Conservation (phyloP, 441 rosid genomes). For the Pelargonium citronellum region DNA sequence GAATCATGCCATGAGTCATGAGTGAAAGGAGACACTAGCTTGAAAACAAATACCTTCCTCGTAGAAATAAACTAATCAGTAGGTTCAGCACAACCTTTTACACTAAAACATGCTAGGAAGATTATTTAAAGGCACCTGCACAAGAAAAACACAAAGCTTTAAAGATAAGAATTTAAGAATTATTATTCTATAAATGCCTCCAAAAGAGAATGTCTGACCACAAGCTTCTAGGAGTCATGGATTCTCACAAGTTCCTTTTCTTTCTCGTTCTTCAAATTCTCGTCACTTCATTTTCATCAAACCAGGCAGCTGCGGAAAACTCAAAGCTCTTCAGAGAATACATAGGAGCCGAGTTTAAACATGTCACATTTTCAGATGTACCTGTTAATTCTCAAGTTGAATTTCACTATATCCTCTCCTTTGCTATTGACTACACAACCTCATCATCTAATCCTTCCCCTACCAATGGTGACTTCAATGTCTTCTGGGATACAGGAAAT, state of each 20-base stretch:
- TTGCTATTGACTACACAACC: constrained; percentile 46
- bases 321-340: constrained; percentile 54
- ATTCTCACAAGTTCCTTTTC: constrained; percentile 8
- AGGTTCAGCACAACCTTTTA: not conserved
- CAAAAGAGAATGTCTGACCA: not conserved
- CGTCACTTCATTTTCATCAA: constrained; percentile 13
- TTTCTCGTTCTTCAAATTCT: constrained; percentile 24
- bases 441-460: constrained; percentile 29
- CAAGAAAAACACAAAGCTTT: not conserved
- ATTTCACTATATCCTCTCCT: constrained; percentile 54
- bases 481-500: constrained; percentile 39
- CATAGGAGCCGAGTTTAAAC: constrained; percentile 48
- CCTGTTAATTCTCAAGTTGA: constrained; percentile 41
- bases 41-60: not conserved
- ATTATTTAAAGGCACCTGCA: not conserved
- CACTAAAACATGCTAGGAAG: not conserved
- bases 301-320: constrained; percentile 29
- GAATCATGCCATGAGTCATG: too few species aligned
- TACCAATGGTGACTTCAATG: constrained; percentile 42
- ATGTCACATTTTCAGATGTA: constrained; percentile 39
- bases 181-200: constrained; percentile 21
- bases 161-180: not conserved
- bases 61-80: not conserved
- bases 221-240: constrained; percentile 20
- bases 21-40: not conserved